Evolutionary conservation across 371 early-diverging fungal species (phyloP), one percentile per base, ranked within the genome.

Genomic region (Mortierella sp.): DNA sequence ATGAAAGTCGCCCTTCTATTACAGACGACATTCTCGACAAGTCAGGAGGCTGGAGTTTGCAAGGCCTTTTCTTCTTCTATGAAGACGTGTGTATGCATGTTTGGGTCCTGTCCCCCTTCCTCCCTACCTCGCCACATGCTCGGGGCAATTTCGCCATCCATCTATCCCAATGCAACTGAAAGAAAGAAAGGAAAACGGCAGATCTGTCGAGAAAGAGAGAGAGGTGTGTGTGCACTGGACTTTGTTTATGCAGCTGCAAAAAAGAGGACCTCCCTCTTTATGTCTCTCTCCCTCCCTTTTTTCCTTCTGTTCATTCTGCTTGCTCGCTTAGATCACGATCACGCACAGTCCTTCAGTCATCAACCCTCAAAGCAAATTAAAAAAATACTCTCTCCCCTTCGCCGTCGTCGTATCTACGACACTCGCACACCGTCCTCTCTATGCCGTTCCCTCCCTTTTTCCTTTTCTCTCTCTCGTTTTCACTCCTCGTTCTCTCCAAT

Each of bases 211-310:
- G 43, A 31, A 19, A 31, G 61, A 31, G 54, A 28, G 16, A 21
- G 19, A 61, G 37, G 67, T 21, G 67, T 9, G 64, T 24, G 67
- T 67, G 67, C 67, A 37, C 37, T 37, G 67, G 43, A 40, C 40
- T 61, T 67, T 67, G 67, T 67, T 67, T 40, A 67, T 67, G 67
- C 67, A 67, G 9, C 61, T 61, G 6, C 31, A 34, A 61, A 34
- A 34, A 28, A 34, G 28, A 50, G 50, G 50, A 14, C 16, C 13
- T 16, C 0, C 13, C 50, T 16, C 14, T 16, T 16, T 3, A 50
- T 50, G 61, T 37, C 37, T 21, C 10, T 24, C 24, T 24, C 37
- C 37, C 3, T 34, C 34, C 19, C 6, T 59, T 59, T 59, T 61
- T 61, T 55, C 10, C 26, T 19, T 19, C 21, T 24, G 19, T 24